Percentiles rank a stretch among this genome's conserved stretches.
Conservation (phyloP, 192 early-diverging fungal species). For the Coemansia sp. region DNA sequence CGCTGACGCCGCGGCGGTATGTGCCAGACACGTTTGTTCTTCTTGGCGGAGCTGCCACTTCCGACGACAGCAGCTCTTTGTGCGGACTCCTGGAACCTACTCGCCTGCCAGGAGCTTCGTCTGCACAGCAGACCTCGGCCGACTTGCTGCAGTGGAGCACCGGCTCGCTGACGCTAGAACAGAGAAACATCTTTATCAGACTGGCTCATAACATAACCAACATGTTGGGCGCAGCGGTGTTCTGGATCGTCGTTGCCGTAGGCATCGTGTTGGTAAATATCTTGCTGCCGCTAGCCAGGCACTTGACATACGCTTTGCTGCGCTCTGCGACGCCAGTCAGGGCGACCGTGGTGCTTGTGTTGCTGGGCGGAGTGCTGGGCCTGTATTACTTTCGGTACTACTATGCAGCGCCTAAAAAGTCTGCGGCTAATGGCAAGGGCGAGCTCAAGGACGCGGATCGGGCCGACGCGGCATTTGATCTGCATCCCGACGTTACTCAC, state of each 20-base stretch:
- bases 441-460: constrained; percentile 13
- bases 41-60: neutral
- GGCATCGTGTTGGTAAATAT: constrained; percentile 24
- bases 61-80: neutral
- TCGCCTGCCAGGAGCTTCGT: neutral
- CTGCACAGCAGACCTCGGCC: neutral
- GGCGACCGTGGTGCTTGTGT: neutral
- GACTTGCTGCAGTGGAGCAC: constrained; percentile 1
- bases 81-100: neutral
- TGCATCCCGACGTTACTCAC: constrained; percentile 44
- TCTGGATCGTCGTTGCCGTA: constrained; percentile 9
- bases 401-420: constrained; percentile 34
- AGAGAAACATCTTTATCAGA: neutral
- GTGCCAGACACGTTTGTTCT: neutral
- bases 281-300: constrained; percentile 8
- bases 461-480: constrained; percentile 30
- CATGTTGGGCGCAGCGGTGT: constrained; percentile 5
- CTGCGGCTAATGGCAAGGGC: constrained; percentile 7
- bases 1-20: neutral
- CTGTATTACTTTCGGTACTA: constrained; percentile 53
- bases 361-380: constrained; percentile 14
- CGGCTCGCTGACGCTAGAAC: neutral
- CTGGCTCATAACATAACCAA: neutral
- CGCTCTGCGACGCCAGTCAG: constrained; percentile 25
- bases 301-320: constrained; percentile 6